Evolutionary conservation across 75 land plant species (phyloP).

Genomic region (Pinus tabuliformis): DNA sequence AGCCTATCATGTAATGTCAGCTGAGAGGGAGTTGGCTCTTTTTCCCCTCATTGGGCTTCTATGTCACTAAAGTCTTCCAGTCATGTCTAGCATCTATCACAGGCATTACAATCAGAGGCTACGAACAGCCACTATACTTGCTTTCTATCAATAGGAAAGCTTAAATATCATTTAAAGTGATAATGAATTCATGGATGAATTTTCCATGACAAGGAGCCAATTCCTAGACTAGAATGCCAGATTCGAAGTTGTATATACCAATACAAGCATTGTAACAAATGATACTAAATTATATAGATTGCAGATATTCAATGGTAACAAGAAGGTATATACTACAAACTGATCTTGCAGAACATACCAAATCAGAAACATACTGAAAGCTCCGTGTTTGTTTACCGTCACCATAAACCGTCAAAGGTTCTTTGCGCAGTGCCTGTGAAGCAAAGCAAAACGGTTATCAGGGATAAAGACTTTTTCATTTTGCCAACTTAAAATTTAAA

Average conservation of each 20-base stretch:
- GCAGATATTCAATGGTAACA: no score
- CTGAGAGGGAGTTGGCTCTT: not conserved
- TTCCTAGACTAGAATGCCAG: no score
- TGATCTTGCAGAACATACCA: slow-evolving; percentile 23
- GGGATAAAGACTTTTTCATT: not conserved
- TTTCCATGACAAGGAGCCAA: no score
- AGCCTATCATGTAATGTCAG: not conserved
- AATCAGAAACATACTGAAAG: slow-evolving; percentile 61
- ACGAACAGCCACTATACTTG: not conserved
- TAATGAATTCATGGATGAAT: no score
- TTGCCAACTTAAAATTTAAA: slow-evolving; percentile 3
- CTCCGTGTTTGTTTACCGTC: slow-evolving; percentile 76
- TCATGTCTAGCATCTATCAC: not conserved
- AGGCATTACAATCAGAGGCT: not conserved
- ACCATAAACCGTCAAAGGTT: slow-evolving; percentile 71
- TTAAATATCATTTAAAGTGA: not conserved
- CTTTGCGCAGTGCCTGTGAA: slow-evolving; percentile 54
- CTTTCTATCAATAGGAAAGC: not conserved
- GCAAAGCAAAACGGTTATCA: not conserved
- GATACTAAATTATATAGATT: no score
- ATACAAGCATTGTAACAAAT: no score
- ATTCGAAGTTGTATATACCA: no score
- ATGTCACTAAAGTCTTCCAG: not conserved
- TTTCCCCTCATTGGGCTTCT: not conserved
- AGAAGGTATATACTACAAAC: no score